Evolutionary conservation across 768 basidiomycete species (phyloP).

Genomic region (Tulasnella sp.): DNA sequence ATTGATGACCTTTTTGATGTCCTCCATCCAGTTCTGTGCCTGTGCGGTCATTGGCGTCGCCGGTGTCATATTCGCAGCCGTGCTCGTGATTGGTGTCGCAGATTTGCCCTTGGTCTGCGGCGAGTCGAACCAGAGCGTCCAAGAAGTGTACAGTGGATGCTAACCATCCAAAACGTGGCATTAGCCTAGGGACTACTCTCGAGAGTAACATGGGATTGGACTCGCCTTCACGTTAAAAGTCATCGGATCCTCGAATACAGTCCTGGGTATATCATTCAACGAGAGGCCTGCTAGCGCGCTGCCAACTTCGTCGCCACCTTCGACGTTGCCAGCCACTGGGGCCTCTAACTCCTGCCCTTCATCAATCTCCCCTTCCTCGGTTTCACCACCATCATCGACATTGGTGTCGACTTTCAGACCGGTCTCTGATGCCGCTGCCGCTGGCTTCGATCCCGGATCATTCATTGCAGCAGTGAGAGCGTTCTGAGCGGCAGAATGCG

Average conservation of each 20-base stretch:
- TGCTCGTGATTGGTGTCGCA: slow-evolving; percentile 51
- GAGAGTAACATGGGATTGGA: background rate
- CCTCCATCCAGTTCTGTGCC: slow-evolving; percentile 95
- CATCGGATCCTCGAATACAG: slow-evolving; percentile 85
- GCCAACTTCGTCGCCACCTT: slow-evolving; percentile 16
- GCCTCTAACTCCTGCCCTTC: slow-evolving; percentile 18
- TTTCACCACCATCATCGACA: slow-evolving; percentile 40
- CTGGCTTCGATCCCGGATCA: slow-evolving; percentile 14
- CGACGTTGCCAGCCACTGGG: slow-evolving; percentile 18
- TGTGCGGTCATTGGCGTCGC: slow-evolving; percentile 29
- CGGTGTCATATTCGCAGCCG: slow-evolving; percentile 31
- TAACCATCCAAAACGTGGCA: slow-evolving; percentile 26
- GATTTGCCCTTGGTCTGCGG: slow-evolving; percentile 83
- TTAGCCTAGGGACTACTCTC: slow-evolving; percentile 7
- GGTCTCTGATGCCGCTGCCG: slow-evolving; percentile 19
- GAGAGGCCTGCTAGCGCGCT: slow-evolving; percentile 37
- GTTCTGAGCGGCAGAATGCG: slow-evolving; percentile 68
- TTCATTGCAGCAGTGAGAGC: slow-evolving; percentile 60
- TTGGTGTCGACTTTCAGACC: slow-evolving; percentile 23
- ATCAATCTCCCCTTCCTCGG: slow-evolving; percentile 29
- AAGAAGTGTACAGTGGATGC: slow-evolving; percentile 89
- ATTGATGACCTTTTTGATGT: slow-evolving; percentile 90
- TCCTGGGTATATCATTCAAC: slow-evolving; percentile 62
- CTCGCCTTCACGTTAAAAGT: slow-evolving; percentile 94
- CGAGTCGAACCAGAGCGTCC: slow-evolving; percentile 99